Evolutionary conservation across 164 flowering plant species (phyloP).

Genomic region (Magnolia changhungtana): DNA sequence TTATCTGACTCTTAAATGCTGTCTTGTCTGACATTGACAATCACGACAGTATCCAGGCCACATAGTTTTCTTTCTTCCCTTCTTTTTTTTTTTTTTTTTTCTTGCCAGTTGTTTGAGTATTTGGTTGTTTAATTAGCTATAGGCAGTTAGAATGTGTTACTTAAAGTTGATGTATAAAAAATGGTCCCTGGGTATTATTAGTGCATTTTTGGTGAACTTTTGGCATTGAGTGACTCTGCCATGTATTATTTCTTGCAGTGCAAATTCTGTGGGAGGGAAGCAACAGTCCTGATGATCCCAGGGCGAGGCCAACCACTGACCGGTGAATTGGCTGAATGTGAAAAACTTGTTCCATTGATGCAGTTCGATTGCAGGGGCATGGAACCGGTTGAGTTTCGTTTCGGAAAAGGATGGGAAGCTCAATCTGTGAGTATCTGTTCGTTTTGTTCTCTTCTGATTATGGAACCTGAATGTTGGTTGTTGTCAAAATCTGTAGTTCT

Average conservation of each 20-base stretch:
- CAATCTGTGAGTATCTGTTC: slow-evolving; percentile 54
- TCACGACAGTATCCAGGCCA: too few species aligned
- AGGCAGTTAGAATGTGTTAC: background rate
- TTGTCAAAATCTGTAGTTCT: background rate
- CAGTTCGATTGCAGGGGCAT: slow-evolving; percentile 76
- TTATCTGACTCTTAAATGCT: too few species aligned
- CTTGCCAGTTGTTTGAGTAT: background rate
- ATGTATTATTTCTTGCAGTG: slow-evolving; percentile 39
- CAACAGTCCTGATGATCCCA: slow-evolving; percentile 64
- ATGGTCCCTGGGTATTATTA: background rate
- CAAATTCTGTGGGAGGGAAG: slow-evolving; percentile 83
- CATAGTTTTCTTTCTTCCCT: too few species aligned
- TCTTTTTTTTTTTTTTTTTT: too few species aligned
- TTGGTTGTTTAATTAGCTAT: too few species aligned
- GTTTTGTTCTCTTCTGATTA: background rate
- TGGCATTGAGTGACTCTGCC: background rate
- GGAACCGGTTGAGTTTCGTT: slow-evolving; percentile 66
- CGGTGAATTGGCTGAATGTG: slow-evolving; percentile 33
- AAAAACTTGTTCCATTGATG: slow-evolving; percentile 62
- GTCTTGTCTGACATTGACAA: too few species aligned
- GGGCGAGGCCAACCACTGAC: slow-evolving; percentile 65
- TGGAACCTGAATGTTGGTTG: background rate
- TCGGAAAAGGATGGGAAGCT: slow-evolving; percentile 71
- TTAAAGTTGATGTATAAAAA: background rate
- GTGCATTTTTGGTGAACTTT: too few species aligned